These are phyloP conservation scores for Leccinum aurantiacum DNA, from an alignment of 768 basidiomycete genomes.

Conservation along the genomic window DNA sequence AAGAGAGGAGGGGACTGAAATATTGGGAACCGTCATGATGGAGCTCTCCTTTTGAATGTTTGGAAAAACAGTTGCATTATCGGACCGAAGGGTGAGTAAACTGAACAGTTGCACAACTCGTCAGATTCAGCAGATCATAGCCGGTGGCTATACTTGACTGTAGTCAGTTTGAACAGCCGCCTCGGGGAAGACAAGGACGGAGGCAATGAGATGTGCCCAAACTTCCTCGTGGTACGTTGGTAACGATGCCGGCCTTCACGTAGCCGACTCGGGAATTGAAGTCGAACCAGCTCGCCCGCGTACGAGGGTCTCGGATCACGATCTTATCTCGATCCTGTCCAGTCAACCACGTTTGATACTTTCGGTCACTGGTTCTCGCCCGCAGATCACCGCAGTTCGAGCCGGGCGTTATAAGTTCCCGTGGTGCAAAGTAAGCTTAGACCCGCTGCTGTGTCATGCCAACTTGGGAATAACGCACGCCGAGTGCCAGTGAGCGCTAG, in stretches of 20 bases:
- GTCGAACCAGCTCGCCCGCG: conserved; percentile 18
- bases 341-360: neutral
- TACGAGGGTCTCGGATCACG: neutral
- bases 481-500: neutral
- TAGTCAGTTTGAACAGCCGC: neutral
- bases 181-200: conserved; percentile 1
- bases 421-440: neutral
- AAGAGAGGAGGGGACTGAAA: neutral
- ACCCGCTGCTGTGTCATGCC: neutral
- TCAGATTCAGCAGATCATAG: neutral
- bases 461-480: neutral
- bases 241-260: neutral
- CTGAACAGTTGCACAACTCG: neutral
- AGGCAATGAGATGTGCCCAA: neutral
- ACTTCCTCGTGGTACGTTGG: neutral
- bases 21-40: neutral
- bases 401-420: neutral
- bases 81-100: neutral
- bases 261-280: conserved; percentile 3
- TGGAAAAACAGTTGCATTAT: too few species aligned
- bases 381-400: neutral
- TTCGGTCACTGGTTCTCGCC: neutral
- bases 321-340: neutral
- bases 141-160: neutral
- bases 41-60: conserved; percentile 16